Evolutionary conservation across 768 basidiomycete species (phyloP).

Genomic region (Symmetrospora coprosmae): DNA sequence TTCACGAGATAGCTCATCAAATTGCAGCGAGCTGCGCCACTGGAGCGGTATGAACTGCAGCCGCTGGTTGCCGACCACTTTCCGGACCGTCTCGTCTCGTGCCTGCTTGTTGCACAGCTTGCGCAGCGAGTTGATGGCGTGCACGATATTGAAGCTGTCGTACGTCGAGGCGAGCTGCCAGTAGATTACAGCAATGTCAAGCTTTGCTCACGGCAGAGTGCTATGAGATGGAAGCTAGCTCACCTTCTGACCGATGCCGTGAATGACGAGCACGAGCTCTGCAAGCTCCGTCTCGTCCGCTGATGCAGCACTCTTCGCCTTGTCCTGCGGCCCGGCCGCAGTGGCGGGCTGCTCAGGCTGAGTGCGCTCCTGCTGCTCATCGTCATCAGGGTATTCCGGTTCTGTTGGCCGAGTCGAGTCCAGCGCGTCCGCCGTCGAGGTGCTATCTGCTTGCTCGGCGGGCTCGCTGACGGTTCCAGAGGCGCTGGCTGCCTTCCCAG

Average conservation of each 20-base stretch:
- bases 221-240: too few relatives aligned
- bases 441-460: slow-evolving; percentile 10
- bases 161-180: slow-evolving; percentile 22
- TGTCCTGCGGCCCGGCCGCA: slow-evolving; percentile 7
- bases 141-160: slow-evolving; percentile 28
- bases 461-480: neutral
- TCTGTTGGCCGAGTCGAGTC: too few relatives aligned
- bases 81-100: slow-evolving; percentile 19
- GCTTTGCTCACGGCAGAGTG: too few relatives aligned
- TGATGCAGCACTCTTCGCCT: neutral
- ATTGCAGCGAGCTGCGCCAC: slow-evolving; percentile 30
- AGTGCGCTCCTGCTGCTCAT: slow-evolving; percentile 9
- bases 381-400: too few relatives aligned
- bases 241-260: slow-evolving; percentile 31
- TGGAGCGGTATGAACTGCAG: slow-evolving; percentile 32
- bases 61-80: slow-evolving; percentile 23
- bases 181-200: neutral
- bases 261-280: slow-evolving; percentile 30
- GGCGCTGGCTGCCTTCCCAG: neutral
- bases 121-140: slow-evolving; percentile 30
- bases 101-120: slow-evolving; percentile 21
- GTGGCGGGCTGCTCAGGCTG: slow-evolving; percentile 5
- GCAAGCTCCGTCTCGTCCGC: slow-evolving; percentile 26
- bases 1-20: slow-evolving; percentile 20
- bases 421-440: slow-evolving; percentile 11